Base-by-base conservation (phyloP, 2,329 filamentous ascomycete genomes). In the Cercospora canescens region DNA sequence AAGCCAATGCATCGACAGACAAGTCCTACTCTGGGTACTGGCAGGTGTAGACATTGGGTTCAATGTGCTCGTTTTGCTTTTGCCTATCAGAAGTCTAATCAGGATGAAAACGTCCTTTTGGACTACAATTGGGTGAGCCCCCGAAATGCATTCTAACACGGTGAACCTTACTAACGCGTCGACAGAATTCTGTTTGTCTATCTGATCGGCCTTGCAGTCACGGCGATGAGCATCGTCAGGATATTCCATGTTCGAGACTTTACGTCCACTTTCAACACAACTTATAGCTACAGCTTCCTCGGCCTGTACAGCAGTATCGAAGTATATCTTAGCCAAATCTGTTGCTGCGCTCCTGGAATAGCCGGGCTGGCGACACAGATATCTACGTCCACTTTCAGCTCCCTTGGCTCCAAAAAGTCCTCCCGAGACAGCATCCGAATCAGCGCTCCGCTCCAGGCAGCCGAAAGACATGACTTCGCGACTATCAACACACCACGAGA, bases 311-410 rank as follows among this genome's bases (percentile, higher is more conserved):
- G 64, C 37, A 37, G 67, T 11, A 58, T 70, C 45, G 68, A 70
- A 50, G 68, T 62, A 12, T 62, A 70, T 18, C 50, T 67, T 12
- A 70, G 64, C 50, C 57, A 67, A n/a, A 54, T 67, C 12, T 69
- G 65, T 32, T 66, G 65, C 57, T 70, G 69, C 26, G 65, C 67
- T 48, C 67, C 69, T 16, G 63, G 65, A 2, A 48, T 59, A 9
- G 65, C 65, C 6, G 63, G 67, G 14, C 54, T 69, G 11, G 34
- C 58, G 3, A 62, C 50, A 28, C 30, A 56, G 24, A n/a, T 34
- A 9, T 65, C 59, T 24, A 48, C 48, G 14, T 60, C 35, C 1
- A 61, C 9, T 6, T 60, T 61, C 14, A 60, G 57, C 30, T 45
- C 62, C 4, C 52, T 60, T 14, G 58, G 56, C 7, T 64, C 62